Evolutionary conservation across 1,284 basidiomycete genomes (phyloP).

Genomic region (Trichosporon faecale): DNA sequence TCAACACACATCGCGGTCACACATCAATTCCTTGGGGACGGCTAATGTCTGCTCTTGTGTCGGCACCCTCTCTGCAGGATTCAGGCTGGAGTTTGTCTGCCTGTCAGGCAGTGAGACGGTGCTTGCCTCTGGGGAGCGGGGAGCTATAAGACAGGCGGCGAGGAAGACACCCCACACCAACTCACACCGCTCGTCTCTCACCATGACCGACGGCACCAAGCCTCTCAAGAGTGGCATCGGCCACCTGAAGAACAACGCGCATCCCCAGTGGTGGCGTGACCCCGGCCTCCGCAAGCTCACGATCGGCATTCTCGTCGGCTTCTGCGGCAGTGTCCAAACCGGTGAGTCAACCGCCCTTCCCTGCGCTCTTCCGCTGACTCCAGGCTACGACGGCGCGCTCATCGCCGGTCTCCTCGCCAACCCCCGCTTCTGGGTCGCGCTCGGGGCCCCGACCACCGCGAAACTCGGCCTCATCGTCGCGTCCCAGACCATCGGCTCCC

Average conservation of each 20-base stretch:
- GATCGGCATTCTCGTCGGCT: conserved; percentile 18
- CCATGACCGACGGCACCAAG: not conserved
- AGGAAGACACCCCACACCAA: not conserved
- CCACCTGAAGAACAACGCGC: conserved; percentile 22
- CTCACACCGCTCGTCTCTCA: not conserved
- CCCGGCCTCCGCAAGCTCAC: conserved; percentile 19
- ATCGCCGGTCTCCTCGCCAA: conserved; percentile 22
- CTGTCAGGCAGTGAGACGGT: no score
- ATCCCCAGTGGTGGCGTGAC: conserved; percentile 22
- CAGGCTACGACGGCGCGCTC: conserved; percentile 25
- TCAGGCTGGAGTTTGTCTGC: no score
- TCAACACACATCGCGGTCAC: not conserved
- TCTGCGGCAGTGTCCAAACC: conserved; percentile 8
- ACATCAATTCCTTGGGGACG: not conserved
- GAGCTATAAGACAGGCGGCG: not conserved
- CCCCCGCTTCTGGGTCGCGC: not conserved
- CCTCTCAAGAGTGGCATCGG: not conserved
- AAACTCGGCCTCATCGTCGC: conserved; percentile 22
- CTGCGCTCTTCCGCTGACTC: not conserved
- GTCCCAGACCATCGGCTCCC: conserved; percentile 13
- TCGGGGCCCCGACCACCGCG: conserved; percentile 18
- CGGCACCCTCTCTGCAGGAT: no score
- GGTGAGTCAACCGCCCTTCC: conserved; percentile 12
- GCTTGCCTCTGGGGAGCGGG: not conserved
- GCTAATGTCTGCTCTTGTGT: not conserved